Conservation (phyloP, 2,329 filamentous ascomycete genomes). For the Emergomyces pasteurianus region DNA sequence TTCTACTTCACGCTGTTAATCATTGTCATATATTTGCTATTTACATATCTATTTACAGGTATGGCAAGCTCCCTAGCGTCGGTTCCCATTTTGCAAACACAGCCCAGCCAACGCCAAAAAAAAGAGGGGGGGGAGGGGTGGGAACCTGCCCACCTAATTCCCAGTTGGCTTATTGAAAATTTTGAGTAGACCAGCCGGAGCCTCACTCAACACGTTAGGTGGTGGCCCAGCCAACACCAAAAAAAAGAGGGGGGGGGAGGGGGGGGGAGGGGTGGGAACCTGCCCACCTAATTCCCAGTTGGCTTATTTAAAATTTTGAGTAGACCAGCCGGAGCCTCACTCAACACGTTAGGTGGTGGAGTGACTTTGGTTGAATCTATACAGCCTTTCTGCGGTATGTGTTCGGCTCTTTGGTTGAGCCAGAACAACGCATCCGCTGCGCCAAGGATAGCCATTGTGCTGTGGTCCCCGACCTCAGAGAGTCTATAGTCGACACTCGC, state of each 20-base stretch:
- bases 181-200: not conserved
- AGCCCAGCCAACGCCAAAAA: too few relatives aligned
- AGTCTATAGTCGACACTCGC: slow-evolving; percentile 35
- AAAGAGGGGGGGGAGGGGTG: too few relatives aligned
- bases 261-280: too few relatives aligned
- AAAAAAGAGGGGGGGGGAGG: too few relatives aligned
- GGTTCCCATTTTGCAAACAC: too few relatives aligned
- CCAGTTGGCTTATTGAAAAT: not conserved
- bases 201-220: not conserved
- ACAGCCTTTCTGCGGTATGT: slow-evolving; percentile 8
- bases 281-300: not conserved
- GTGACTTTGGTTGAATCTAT: slow-evolving; percentile 10
- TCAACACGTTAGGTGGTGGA: slow-evolving; percentile 1
- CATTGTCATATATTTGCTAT: too few relatives aligned
- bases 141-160: not conserved
- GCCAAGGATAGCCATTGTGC: slow-evolving; percentile 22
- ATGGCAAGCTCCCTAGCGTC: not conserved
- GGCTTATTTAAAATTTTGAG: not conserved
- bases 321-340: not conserved
- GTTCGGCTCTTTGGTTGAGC: slow-evolving; percentile 16
- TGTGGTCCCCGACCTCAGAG: slow-evolving; percentile 34
- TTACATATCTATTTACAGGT: too few relatives aligned
- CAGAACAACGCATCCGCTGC: slow-evolving; percentile 21
- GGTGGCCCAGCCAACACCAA: too few relatives aligned
- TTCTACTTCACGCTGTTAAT: too few relatives aligned